Base-by-base conservation (phyloP, 2,329 filamentous ascomycete genomes). In the Talaromyces sp. region DNA sequence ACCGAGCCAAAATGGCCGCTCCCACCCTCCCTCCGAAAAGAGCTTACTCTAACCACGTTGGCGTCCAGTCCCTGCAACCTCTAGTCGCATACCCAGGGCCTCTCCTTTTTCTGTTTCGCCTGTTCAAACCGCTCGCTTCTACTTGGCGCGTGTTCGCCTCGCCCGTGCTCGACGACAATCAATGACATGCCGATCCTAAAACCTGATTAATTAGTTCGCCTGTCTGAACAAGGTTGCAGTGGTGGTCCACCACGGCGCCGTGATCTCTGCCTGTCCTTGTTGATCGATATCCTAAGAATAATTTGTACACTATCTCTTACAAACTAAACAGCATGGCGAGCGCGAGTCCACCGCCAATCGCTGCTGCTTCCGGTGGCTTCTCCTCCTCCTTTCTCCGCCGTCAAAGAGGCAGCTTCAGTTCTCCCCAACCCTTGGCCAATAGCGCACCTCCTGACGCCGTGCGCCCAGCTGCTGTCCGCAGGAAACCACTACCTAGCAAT, bases 401-500 rank as follows among this genome's bases (percentile, higher is more conserved):
- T 55, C 62, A 64, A 57, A 63, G 58, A 57, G 62, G 53, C 34
- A 59, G 10, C 44, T 51, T 56, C 47, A 30, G 60, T 18, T 54
- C 60, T 44, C 57, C 56, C 42, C 62, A 53, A 56, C 54, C 59
- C 47, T 54, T 56, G 33, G 16, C 56, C 56, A 53, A 47, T 63
- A 54, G 53, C 28, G 55, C 33, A 5, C n/a, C 44, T 55, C 47
- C 59, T 52, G 30, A 44, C 55, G 28, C 55, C 65, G 64, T 33
- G 33, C 50, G 73, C 62, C 70, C 77, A 47, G 76, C 79, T 64
- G 75, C 78, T 60, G 75, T 84, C 63, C 79, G 79, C 67, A 78
- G 83, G 67, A 85, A 85, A 71, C 82, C 83, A 68, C 72, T 86
- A 64, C 83, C 83, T 64, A 73, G 76, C 63, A 79, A 78, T 74